phyloP scores from a whole-genome alignment of 2,329 filamentous ascomycete genomes.

The Mycogone perniciosa region DNA sequence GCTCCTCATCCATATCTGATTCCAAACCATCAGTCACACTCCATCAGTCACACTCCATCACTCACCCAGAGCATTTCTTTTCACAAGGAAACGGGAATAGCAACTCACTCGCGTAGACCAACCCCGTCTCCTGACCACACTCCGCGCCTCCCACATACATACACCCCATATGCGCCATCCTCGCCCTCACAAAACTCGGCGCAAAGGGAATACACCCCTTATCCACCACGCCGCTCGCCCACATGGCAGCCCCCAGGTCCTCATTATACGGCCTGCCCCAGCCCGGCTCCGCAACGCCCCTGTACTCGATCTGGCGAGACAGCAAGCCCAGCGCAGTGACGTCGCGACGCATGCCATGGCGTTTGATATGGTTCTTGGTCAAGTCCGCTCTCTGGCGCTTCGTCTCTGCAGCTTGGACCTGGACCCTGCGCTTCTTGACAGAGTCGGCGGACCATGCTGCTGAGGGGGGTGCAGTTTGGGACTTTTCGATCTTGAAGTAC shows the following conservation, averaged over 20 bases:
- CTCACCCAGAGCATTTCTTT: too few species aligned
- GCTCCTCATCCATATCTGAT: constrained; percentile 29
- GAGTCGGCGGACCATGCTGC: constrained; percentile 51
- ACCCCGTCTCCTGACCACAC: constrained; percentile 33
- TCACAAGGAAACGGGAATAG: neutral
- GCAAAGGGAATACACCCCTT: constrained; percentile 36
- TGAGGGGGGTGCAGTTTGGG: constrained; percentile 43
- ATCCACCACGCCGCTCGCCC: constrained; percentile 32
- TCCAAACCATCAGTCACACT: neutral
- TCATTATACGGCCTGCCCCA: constrained; percentile 18
- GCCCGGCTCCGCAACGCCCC: constrained; percentile 15
- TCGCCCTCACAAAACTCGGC: constrained; percentile 21
- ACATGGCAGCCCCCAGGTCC: constrained; percentile 28
- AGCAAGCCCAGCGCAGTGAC: constrained; percentile 24
- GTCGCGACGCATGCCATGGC: constrained; percentile 29
- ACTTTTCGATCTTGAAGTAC: constrained; percentile 62
- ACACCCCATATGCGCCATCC: constrained; percentile 30
- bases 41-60: neutral
- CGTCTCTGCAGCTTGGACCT: constrained; percentile 30
- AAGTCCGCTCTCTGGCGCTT: constrained; percentile 23
- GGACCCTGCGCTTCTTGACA: constrained; percentile 49
- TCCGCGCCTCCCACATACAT: constrained; percentile 37
- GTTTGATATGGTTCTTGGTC: constrained; percentile 33
- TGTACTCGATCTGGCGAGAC: constrained; percentile 21
- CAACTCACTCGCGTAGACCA: constrained; percentile 39